Conservation (phyloP, 805 yeast genomes). For the Hanseniaspora clermontiae region DNA sequence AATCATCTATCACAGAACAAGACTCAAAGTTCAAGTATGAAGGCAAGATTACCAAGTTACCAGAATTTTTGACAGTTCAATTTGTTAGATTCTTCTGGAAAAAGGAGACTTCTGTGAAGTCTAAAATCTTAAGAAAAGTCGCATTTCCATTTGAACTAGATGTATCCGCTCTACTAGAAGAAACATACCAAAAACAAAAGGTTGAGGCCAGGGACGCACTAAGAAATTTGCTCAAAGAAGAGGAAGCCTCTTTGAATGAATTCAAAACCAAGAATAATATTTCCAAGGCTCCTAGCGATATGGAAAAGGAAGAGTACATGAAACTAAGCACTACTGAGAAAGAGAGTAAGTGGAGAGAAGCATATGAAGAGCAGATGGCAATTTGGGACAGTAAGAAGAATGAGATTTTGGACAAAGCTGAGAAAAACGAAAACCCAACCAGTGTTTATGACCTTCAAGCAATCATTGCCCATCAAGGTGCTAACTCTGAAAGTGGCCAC, state of each 20-base stretch:
- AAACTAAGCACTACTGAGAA: constrained; percentile 43
- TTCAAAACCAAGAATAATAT: constrained; percentile 32
- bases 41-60: constrained; percentile 56
- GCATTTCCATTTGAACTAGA: constrained; percentile 91
- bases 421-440: constrained; percentile 65
- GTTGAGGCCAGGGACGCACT: constrained; percentile 63
- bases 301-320: constrained; percentile 16
- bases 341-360: constrained; percentile 34
- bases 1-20: constrained; percentile 53
- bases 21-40: constrained; percentile 58
- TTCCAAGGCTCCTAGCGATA: constrained; percentile 15
- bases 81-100: constrained; percentile 95
- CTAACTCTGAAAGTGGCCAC: constrained; percentile 94
- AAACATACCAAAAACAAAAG: constrained; percentile 54
- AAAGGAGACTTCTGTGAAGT: constrained; percentile 76
- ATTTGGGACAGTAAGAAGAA: constrained; percentile 38
- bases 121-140: constrained; percentile 87
- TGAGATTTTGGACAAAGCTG: constrained; percentile 36
- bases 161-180: constrained; percentile 71
- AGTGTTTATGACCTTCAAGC: constrained; percentile 75
- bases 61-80: constrained; percentile 78
- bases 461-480: constrained; percentile 85
- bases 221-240: constrained; percentile 61
- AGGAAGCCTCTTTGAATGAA: constrained; percentile 58
- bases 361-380: constrained; percentile 33